Conservation (phyloP, 2,329 filamentous ascomycete genomes). For the Dendryphion nanum region DNA sequence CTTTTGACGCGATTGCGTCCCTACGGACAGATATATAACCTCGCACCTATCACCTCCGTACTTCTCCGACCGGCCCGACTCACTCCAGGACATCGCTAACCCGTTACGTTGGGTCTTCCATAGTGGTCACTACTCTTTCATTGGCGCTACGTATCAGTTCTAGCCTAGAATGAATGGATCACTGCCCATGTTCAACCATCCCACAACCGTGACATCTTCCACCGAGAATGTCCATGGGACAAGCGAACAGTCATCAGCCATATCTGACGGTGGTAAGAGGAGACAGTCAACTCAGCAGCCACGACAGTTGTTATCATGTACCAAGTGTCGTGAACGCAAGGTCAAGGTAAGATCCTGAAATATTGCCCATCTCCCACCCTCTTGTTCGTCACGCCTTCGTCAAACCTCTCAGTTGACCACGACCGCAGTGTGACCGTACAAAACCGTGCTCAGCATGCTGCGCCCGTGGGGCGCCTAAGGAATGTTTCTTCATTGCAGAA, state of each 20-base stretch:
- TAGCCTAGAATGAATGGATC: conserved; percentile 15
- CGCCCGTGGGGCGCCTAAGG: conserved; percentile 47
- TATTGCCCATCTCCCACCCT: neutral
- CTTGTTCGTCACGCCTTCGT: neutral
- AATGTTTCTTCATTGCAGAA: conserved; percentile 49
- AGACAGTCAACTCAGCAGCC: conserved; percentile 41
- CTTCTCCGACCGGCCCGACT: conserved; percentile 13
- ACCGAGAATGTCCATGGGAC: conserved; percentile 11
- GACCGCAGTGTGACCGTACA: conserved; percentile 46
- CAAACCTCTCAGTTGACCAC: conserved; percentile 1
- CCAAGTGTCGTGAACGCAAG: conserved; percentile 50
- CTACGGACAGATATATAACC: conserved; percentile 13
- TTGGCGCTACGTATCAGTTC: conserved; percentile 12
- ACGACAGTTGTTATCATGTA: conserved; percentile 48
- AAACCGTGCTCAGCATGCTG: conserved; percentile 51
- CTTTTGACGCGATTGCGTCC: no score
- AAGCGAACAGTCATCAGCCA: conserved; percentile 8
- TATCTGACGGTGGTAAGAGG: conserved; percentile 20
- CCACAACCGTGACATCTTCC: conserved; percentile 14
- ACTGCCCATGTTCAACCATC: conserved; percentile 24
- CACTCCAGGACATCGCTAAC: conserved; percentile 8
- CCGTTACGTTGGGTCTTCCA: conserved; percentile 4
- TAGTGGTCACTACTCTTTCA: conserved; percentile 18
- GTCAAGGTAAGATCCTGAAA: conserved; percentile 41
- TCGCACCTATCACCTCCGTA: conserved; percentile 10